phyloP scores from a whole-genome alignment of 148 eudicot species.

The Rhododendron williamsianum region DNA sequence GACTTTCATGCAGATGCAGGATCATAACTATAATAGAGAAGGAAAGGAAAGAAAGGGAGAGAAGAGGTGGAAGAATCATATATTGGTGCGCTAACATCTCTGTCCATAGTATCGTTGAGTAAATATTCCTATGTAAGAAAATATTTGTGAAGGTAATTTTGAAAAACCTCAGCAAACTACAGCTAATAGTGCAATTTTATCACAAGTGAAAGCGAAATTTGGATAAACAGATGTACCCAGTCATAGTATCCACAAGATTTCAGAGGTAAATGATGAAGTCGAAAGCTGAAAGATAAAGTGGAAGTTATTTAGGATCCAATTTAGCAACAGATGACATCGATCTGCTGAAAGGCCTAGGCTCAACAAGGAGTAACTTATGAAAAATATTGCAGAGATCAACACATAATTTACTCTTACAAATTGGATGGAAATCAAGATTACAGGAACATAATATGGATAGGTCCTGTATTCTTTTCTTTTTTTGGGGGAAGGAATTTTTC shows the following conservation, averaged over 20 bases:
- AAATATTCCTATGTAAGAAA: neutral
- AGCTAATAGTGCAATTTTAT: neutral
- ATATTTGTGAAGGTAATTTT: neutral
- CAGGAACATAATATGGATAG: neutral
- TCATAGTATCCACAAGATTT: constrained; percentile 13
- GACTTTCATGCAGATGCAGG: neutral
- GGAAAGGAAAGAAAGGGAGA: neutral
- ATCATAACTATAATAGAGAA: neutral
- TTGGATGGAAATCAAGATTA: neutral
- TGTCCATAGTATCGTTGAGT: neutral
- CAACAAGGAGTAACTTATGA: constrained; percentile 39
- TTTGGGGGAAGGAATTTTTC: no score
- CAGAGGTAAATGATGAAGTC: constrained; percentile 75
- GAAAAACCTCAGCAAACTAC: neutral
- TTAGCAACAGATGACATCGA: constrained; percentile 14
- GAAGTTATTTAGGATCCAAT: constrained; percentile 48
- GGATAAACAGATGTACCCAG: neutral
- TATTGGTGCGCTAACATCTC: neutral
- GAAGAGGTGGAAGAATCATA: neutral
- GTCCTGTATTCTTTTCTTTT: neutral
- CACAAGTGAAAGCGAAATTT: neutral
- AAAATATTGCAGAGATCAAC: neutral
- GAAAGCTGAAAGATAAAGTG: constrained; percentile 48
- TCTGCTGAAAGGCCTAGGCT: constrained; percentile 43
- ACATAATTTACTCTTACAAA: no score